Conservation (phyloP, 2,329 filamentous ascomycete species). For the Rhytidhysteron rufulum region DNA sequence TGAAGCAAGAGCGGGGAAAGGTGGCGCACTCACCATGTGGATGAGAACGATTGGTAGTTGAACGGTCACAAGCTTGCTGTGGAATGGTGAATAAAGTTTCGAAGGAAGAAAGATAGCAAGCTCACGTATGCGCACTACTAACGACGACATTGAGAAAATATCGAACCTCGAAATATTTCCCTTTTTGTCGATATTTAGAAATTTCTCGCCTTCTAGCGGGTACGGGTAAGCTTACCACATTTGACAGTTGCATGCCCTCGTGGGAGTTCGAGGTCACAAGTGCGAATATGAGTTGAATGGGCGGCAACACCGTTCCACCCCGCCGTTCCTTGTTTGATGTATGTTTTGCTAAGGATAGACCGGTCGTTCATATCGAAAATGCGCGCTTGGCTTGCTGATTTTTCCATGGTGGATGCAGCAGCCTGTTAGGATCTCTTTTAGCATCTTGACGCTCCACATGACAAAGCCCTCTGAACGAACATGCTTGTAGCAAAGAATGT, state of each 20-base stretch:
- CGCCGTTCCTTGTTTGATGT: conserved; percentile 40
- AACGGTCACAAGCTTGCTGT: conserved; percentile 48
- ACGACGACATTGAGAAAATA: conserved; percentile 52
- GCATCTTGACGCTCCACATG: too few species aligned
- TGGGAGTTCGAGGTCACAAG: conserved; percentile 49
- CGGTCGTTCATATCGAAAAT: conserved; percentile 52
- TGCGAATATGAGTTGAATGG: conserved; percentile 44
- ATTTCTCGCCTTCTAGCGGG: too few species aligned
- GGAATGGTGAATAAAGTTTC: conserved; percentile 3
- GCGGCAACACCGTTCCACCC: conserved; percentile 48
- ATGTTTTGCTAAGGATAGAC: conserved; percentile 42
- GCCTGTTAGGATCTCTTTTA: conserved; percentile 31
- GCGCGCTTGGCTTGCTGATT: conserved; percentile 48
- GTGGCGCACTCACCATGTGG: conserved; percentile 41
- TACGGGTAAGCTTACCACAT: conserved; percentile 37
- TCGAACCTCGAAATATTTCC: conserved; percentile 55
- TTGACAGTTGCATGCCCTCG: conserved; percentile 49
- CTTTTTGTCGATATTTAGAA: too few species aligned
- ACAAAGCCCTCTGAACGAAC: too few species aligned
- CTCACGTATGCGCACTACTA: conserved; percentile 41
- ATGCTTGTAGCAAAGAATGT: conserved; percentile 50
- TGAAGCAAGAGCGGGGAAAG: not conserved
- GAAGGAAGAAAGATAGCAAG: conserved; percentile 2
- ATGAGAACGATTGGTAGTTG: conserved; percentile 55
- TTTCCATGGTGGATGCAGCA: conserved; percentile 47